Percentiles rank a stretch among this genome's conserved stretches.
Conservation (phyloP, 768 basidiomycete species). For the Boletus subcaerulescens region DNA sequence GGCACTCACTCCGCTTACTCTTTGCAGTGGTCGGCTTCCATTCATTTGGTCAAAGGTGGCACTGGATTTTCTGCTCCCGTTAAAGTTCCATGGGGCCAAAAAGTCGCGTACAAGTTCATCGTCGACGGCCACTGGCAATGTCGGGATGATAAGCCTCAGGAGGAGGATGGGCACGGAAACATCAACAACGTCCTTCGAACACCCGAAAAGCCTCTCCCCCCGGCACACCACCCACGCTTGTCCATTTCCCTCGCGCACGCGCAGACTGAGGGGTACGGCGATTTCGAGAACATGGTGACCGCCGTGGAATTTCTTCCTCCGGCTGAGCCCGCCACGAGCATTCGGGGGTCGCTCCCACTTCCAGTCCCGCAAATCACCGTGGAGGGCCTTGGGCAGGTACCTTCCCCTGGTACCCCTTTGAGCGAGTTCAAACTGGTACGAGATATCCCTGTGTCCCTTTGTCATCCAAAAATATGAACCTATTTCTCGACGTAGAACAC, state of each 20-base stretch:
- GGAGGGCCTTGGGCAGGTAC: constrained; percentile 8
- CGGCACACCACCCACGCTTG: constrained; percentile 3
- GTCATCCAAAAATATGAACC: background rate
- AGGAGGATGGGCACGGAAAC: constrained; percentile 60
- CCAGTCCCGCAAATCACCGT: constrained; percentile 20
- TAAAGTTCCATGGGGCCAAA: constrained; percentile 58
- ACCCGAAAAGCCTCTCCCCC: constrained; percentile 42
- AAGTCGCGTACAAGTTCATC: constrained; percentile 73
- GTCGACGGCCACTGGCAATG: constrained; percentile 71
- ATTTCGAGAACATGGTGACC: constrained; percentile 25
- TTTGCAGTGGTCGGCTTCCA: constrained; percentile 58
- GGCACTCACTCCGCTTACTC: constrained; percentile 1
- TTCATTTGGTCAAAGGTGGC: constrained; percentile 49
- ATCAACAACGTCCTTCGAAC: constrained; percentile 65
- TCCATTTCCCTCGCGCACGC: constrained; percentile 10
- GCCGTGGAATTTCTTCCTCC: constrained; percentile 21
- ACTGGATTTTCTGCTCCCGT: constrained; percentile 55
- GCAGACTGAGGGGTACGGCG: constrained; percentile 2
- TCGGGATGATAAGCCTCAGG: constrained; percentile 53
- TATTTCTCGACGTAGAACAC: constrained; percentile 14
- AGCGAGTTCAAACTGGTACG: constrained; percentile 20
- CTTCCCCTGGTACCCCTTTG: constrained; percentile 35
- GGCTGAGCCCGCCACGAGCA: constrained; percentile 8
- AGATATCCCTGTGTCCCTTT: background rate
- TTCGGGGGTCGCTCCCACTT: constrained; percentile 7